Base-by-base conservation (phyloP, 2,329 filamentous ascomycete species). In the Elsinoe australis region DNA sequence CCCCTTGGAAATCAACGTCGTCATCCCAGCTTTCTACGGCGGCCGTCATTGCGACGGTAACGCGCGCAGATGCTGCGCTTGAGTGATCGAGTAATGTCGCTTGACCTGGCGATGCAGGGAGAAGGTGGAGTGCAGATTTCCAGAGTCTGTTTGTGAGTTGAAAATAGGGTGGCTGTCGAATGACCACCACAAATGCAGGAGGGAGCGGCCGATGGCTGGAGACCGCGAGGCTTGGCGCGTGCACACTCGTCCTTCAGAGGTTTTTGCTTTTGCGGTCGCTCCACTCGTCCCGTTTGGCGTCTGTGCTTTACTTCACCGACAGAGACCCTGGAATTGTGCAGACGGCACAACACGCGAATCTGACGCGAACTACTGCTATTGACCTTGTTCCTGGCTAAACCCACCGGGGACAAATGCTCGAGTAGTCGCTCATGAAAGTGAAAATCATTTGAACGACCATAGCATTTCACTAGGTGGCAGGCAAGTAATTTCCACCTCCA, bases 1-100 rank as follows among this genome's bases (percentile, higher is more conserved):
- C 84, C 79, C 85, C 69, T 52, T 71, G 62, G 51, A 74, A 71
- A 60, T 74, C 71, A 57, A 59, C 63, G 50, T 71, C 68, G 56
- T 74, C 69, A 63, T 74, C 71, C 72, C 72, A 92, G 65, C 78
- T 82, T 65, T 90, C 86, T 54, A 89, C 74, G 62, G 76, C 73
- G 57, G 77, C 74, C 39, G 78, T 77, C 73, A 83, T 80, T 52
- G 57, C 64, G 58, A 59, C 60, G 54, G 45, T 39, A 14, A 21
- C 45, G 45, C 45, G 45, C 45, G 45, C 34, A 48, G 45, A 48
- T 28, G 45, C 45, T 48, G 45, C 45, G 34, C 45, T 48, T 35
- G 44, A 26, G 24, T 17, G 26, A 18, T n/a, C 44, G 29, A 34
- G 44, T 36, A 47, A 47, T 34, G 29, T 44, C 39, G 39, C 39